Base-by-base conservation (phyloP, 345 rosid genomes). In the Geranium rotundifolium region DNA sequence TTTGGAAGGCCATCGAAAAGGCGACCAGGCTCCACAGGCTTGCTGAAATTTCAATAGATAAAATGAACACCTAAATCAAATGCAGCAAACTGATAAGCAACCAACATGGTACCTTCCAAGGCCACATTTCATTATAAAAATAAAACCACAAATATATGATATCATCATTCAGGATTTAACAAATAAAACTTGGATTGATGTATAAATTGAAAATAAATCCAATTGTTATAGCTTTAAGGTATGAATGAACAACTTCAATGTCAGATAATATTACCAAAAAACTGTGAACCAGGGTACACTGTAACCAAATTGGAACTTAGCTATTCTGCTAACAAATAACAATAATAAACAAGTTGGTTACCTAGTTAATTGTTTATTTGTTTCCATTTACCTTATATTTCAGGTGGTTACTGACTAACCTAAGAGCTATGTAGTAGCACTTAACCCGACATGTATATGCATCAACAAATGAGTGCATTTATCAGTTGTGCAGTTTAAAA, bases 1-100 rank as follows among this genome's bases (percentile, higher is more conserved):
- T 84, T 88, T 41, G 99, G 99, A 55, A 93, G 90, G 76, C 99
- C 84, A 67, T 88, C 95, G 67, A 87, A 93, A 74, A 93, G 91
- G 62, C 85, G 92, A 70, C 88, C 99, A 72, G 99, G 92, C 68
- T 93, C 97, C 74, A 90, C 86, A 1, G 99, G 85, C 69, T 90
- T 90, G 83, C 97, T 93, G 88, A 75, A 23, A 65, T 66, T 34
- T 34, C 41, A 34, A 8, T 34, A 34, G 4, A 34, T 34, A 1
- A 34, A 34, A 34, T 34, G 10, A 34, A 34, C 41, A 34, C 41
- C 41, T 34, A 34, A 4, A 34, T 5, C 41, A 34, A 34, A 34
- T 34, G 41, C 41, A 5, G 10, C 4, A 4, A 34, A 34, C 41
- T 34, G 7, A 34, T 34, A 34, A 34, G 39, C 15, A 41, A 18